A percentile compares a stretch with the other conserved stretches of the same genome.
These are phyloP conservation scores for Flaveria brownii DNA, from an alignment of 129 eudicot genomes.

Conservation along the genomic window DNA sequence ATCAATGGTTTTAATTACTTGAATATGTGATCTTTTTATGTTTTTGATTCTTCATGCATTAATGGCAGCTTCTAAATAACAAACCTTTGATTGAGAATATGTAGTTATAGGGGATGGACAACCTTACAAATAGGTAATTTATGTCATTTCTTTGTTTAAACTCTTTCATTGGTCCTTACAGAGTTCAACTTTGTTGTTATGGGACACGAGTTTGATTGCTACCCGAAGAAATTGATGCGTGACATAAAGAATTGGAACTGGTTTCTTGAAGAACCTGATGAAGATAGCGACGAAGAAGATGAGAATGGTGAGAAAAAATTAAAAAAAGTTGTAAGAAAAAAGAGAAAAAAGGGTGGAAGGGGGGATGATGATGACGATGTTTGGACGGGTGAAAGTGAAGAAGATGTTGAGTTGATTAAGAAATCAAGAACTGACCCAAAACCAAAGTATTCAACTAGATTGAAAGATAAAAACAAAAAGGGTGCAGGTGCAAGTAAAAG, in stretches of 20 bases:
- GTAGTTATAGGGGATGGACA: not conserved
- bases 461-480: slow-evolving; percentile 43
- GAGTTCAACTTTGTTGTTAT: slow-evolving; percentile 73
- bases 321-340: slow-evolving; percentile 38
- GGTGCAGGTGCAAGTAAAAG: slow-evolving; percentile 24
- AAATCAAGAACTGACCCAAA: slow-evolving; percentile 44
- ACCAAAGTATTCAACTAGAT: slow-evolving; percentile 69
- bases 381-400: slow-evolving; percentile 84
- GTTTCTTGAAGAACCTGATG: slow-evolving; percentile 67
- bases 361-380: slow-evolving; percentile 58
- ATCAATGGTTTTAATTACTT: too few relatives aligned
- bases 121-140: not conserved
- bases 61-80: not conserved
- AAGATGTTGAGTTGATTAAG: slow-evolving; percentile 45
- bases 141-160: not conserved
- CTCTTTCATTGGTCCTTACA: slow-evolving; percentile 38
- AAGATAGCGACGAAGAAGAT: slow-evolving; percentile 52
- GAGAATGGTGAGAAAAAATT: slow-evolving; percentile 40
- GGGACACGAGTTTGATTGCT: slow-evolving; percentile 81
- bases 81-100: not conserved
- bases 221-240: slow-evolving; percentile 56
- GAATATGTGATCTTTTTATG: not conserved
- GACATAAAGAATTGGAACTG: slow-evolving; percentile 66
- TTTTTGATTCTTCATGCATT: not conserved
- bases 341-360: slow-evolving; percentile 52